A percentile compares a stretch with the other conserved stretches of the same genome.
These are phyloP conservation scores for Cladosporium colombiae DNA, from an alignment of 2,329 filamentous ascomycete species.

Conservation along the genomic window DNA sequence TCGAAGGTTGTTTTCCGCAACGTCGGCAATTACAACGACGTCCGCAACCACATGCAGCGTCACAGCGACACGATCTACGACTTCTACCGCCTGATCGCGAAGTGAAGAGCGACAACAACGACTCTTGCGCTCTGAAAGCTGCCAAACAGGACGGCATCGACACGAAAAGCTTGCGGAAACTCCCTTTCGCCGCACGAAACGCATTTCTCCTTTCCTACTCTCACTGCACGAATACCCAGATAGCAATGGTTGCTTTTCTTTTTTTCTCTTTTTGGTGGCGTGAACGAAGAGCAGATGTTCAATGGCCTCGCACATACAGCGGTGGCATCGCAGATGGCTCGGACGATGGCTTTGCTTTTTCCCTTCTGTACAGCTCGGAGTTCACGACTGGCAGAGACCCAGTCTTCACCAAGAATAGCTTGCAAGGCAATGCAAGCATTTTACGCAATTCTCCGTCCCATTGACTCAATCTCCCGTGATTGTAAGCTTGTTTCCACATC, in stretches of 20 bases:
- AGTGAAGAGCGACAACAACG: not conserved
- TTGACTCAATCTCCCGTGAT: not conserved
- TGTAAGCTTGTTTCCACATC: not conserved
- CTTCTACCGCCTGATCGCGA: not conserved
- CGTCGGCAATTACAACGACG: not conserved
- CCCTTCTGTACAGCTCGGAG: not conserved
- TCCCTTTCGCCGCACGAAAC: not conserved
- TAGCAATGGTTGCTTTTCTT: not conserved
- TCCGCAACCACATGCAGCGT: not conserved
- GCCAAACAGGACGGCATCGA: not conserved
- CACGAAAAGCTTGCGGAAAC: not conserved
- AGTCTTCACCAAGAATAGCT: not conserved
- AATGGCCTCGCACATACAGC: not conserved
- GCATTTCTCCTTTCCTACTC: not conserved
- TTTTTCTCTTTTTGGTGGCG: not conserved
- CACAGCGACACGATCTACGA: not conserved
- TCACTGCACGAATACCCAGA: not conserved
- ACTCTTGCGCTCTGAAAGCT: not conserved
- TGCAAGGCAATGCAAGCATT: not conserved
- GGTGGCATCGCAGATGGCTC: not conserved
- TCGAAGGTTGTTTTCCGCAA: not conserved
- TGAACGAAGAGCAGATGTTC: not conserved
- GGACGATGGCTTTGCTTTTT: not conserved
- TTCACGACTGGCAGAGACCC: not conserved
- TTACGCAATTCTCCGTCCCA: not conserved